Evolutionary conservation across 306 rosid species (phyloP).

Genomic region (Cucurbita ficifolia): DNA sequence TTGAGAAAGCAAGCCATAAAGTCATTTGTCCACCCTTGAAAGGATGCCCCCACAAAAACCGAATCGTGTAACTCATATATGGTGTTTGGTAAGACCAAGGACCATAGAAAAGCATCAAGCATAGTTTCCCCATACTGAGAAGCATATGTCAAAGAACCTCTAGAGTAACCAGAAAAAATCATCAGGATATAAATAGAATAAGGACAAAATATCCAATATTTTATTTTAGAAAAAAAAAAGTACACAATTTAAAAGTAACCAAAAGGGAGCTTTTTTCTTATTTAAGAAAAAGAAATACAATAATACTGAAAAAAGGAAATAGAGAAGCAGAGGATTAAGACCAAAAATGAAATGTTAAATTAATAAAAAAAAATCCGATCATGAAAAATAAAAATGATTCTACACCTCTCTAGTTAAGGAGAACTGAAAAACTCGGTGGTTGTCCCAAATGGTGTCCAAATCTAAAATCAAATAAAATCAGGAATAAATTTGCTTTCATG

Average conservation of each 20-base stretch:
- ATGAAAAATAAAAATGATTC: neutral
- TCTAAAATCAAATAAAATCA: neutral
- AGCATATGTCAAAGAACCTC: neutral
- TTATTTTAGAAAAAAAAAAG: neutral
- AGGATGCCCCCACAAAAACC: no score
- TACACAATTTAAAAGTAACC: neutral
- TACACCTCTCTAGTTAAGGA: neutral
- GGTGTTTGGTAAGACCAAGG: no score
- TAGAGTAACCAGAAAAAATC: neutral
- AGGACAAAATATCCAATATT: neutral
- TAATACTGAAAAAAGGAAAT: neutral
- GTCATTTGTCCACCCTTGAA: no score
- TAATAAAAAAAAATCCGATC: neutral
- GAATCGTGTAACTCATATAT: no score
- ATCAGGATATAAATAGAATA: neutral
- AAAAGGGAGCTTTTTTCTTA: neutral
- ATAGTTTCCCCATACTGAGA: no score
- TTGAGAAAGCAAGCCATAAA: no score
- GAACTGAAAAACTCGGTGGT: neutral
- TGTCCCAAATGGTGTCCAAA: neutral
- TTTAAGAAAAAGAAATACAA: neutral
- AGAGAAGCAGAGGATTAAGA: neutral
- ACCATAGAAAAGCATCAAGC: no score
- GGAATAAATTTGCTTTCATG: neutral
- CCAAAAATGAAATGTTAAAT: no score